Conservation (phyloP, 106 monocot species). For the Allium fistulosum region DNA sequence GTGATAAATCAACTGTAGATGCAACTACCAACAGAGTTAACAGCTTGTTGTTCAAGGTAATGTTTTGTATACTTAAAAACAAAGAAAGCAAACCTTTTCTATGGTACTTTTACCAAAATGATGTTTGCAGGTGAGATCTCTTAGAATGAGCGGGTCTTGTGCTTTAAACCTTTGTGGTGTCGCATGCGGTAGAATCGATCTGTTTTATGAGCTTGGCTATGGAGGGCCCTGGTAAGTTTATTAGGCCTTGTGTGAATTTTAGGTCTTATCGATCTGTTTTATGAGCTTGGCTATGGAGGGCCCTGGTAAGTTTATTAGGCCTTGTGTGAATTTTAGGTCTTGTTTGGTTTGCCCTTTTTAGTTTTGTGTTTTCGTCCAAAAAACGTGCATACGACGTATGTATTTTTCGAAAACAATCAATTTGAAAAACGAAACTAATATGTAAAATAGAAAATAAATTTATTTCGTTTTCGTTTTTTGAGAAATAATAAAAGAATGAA, state of each 20-base stretch:
- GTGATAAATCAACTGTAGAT: constrained; percentile 72
- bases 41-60: constrained; percentile 82
- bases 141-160: constrained; percentile 79
- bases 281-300: constrained; percentile 91
- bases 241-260: neutral
- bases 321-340: too few relatives aligned
- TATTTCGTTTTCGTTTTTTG: too few relatives aligned
- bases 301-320: constrained; percentile 54
- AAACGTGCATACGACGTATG: too few relatives aligned
- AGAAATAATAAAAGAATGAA: too few relatives aligned
- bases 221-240: constrained; percentile 84
- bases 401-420: too few relatives aligned
- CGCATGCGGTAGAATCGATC: constrained; percentile 86
- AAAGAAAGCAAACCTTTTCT: neutral
- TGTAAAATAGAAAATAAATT: too few relatives aligned
- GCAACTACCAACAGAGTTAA: constrained; percentile 77
- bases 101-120: neutral
- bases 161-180: constrained; percentile 88
- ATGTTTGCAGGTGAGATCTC: constrained; percentile 38
- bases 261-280: constrained; percentile 79
- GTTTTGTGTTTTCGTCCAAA: too few relatives aligned
- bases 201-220: constrained; percentile 86
- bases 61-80: neutral
- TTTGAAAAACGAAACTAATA: too few relatives aligned
- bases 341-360: too few relatives aligned